These are phyloP conservation scores for Gautieria morchelliformis DNA, from an alignment of 768 basidiomycete genomes.

Conservation along the genomic window DNA sequence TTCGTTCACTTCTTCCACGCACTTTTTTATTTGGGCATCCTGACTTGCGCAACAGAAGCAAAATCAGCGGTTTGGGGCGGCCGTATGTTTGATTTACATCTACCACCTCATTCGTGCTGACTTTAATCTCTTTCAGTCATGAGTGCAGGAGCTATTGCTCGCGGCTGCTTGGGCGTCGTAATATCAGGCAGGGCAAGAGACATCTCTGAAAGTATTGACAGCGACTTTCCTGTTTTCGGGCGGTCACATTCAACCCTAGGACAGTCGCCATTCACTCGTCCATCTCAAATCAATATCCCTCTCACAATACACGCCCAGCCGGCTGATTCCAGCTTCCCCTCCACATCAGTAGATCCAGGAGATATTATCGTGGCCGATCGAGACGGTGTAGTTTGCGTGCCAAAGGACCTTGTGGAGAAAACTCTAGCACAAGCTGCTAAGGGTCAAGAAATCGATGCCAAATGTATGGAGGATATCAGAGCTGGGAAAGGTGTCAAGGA, in stretches of 20 bases:
- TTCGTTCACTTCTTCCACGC: slow-evolving; percentile 24
- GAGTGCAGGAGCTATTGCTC: slow-evolving; percentile 74
- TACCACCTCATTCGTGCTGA: neutral
- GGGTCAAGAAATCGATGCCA: slow-evolving; percentile 56
- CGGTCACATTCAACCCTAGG: slow-evolving; percentile 78
- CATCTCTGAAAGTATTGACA: slow-evolving; percentile 60
- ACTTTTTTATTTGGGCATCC: neutral
- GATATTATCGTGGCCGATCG: slow-evolving; percentile 83
- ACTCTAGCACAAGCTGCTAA: slow-evolving; percentile 51
- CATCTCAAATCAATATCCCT: slow-evolving; percentile 64
- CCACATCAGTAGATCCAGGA: slow-evolving; percentile 54
- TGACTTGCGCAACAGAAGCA: slow-evolving; percentile 31
- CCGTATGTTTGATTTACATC: slow-evolving; percentile 15
- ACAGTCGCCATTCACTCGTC: slow-evolving; percentile 75
- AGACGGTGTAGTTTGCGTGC: slow-evolving; percentile 83
- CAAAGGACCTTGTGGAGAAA: slow-evolving; percentile 37
- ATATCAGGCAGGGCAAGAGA: slow-evolving; percentile 85
- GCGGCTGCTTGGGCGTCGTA: slow-evolving; percentile 62
- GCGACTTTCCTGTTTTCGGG: slow-evolving; percentile 74
- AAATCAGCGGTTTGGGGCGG: slow-evolving; percentile 91
- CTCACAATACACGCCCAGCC: slow-evolving; percentile 33
- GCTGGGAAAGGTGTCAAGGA: slow-evolving; percentile 65
- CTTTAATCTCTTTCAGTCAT: slow-evolving; percentile 33
- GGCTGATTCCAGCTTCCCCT: slow-evolving; percentile 36
- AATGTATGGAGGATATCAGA: slow-evolving; percentile 65